Conservation (phyloP, 148 eudicot genomes). For the Camellia sinensis region DNA sequence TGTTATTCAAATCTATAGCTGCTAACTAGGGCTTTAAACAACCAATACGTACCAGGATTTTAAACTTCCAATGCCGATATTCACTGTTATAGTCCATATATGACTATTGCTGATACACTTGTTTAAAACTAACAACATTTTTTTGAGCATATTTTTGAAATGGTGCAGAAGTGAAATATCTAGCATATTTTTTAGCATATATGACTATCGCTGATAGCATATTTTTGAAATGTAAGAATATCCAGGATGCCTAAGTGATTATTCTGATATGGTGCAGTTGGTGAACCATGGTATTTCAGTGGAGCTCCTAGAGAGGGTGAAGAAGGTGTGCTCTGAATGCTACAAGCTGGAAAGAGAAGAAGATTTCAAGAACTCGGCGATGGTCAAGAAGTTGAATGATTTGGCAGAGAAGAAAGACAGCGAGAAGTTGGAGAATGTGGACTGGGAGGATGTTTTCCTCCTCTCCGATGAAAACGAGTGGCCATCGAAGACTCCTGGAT, state of each 20-base stretch:
- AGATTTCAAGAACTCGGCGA: constrained; percentile 53
- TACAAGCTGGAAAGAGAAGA: constrained; percentile 71
- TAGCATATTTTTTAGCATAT: no score
- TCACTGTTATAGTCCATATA: no score
- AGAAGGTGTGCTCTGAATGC: constrained; percentile 60
- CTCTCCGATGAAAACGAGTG: constrained; percentile 71
- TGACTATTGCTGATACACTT: no score
- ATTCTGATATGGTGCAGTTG: constrained; percentile 38
- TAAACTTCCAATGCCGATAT: no score
- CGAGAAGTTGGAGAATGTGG: constrained; percentile 54
- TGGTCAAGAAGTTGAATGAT: constrained; percentile 58
- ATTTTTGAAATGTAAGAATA: no score
- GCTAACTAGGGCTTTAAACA: no score
- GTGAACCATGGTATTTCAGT: constrained; percentile 85
- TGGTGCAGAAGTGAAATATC: no score
- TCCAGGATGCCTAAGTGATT: no score
- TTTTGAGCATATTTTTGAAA: no score
- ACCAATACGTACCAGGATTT: no score
- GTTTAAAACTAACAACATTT: no score
- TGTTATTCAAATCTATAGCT: neutral
- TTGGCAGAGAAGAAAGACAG: constrained; percentile 41
- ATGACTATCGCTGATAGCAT: no score
- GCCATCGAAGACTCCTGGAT: constrained; percentile 58
- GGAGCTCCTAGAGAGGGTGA: constrained; percentile 81
- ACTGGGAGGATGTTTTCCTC: constrained; percentile 88